Conservation (phyloP, 768 basidiomycete genomes). For the Holtermannia corniformis region DNA sequence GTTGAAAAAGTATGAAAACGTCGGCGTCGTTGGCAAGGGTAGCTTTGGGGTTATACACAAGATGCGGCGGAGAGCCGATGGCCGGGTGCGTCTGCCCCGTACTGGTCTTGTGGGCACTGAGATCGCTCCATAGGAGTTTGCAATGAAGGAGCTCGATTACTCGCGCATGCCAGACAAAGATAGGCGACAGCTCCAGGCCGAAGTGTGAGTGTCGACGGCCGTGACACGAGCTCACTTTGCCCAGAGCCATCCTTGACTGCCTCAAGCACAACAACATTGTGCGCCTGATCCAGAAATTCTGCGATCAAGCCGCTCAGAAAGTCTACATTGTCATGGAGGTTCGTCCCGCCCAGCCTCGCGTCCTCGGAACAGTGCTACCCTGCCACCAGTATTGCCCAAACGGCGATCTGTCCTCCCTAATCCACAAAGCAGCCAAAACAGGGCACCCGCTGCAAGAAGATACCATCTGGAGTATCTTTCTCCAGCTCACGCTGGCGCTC, state of each 20-base stretch:
- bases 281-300: constrained; percentile 49
- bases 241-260: constrained; percentile 91
- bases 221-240: not conserved
- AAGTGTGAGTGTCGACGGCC: constrained; percentile 67
- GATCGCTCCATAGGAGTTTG: constrained; percentile 46
- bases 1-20: not conserved
- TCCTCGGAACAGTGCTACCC: not conserved
- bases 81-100: constrained; percentile 58
- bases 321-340: constrained; percentile 95
- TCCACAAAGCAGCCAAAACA: constrained; percentile 49
- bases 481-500: constrained; percentile 81
- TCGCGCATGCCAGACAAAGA: constrained; percentile 94
- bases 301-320: constrained; percentile 81
- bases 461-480: constrained; percentile 89
- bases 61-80: constrained; percentile 74
- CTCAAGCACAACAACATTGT: constrained; percentile 93
- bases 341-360: constrained; percentile 8
- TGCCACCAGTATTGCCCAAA: constrained; percentile 69
- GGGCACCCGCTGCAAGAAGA: constrained; percentile 77
- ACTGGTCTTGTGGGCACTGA: too few species aligned
- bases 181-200: constrained; percentile 89
- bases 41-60: constrained; percentile 97
- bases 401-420: constrained; percentile 81
- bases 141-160: constrained; percentile 93
- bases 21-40: constrained; percentile 68